Evolutionary conservation across 2,329 filamentous ascomycete genomes (phyloP).

Genomic region (Zymoseptoria crescenta): DNA sequence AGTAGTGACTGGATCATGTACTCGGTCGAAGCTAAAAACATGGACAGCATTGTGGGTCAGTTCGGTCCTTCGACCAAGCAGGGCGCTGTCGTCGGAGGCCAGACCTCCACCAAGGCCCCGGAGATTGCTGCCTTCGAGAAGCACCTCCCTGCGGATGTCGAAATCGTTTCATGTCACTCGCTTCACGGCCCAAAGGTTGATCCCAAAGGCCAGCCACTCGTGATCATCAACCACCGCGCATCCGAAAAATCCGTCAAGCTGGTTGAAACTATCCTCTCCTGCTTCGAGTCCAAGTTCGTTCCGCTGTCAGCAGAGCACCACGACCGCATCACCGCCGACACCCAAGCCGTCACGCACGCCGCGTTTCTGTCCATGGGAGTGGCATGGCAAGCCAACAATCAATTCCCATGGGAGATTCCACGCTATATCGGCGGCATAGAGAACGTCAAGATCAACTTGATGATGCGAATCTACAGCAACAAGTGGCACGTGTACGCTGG

Average conservation of each 20-base stretch:
- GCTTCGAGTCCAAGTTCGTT: slow-evolving; percentile 78
- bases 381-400: slow-evolving; percentile 88
- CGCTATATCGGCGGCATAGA: slow-evolving; percentile 96
- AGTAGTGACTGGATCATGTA: slow-evolving; percentile 98
- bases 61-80: slow-evolving; percentile 95
- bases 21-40: slow-evolving; percentile 89
- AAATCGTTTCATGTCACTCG: slow-evolving; percentile 93
- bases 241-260: slow-evolving; percentile 67
- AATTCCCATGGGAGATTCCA: slow-evolving; percentile 96
- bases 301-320: slow-evolving; percentile 80
- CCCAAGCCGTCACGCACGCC: slow-evolving; percentile 94
- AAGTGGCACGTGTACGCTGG: slow-evolving; percentile 99
- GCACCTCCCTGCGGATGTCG: slow-evolving; percentile 77
- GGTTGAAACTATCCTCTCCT: slow-evolving; percentile 73
- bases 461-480: slow-evolving; percentile 91
- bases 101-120: slow-evolving; percentile 96
- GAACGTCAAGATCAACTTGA: slow-evolving; percentile 99
- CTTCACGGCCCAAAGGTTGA: slow-evolving; percentile 90
- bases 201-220: slow-evolving; percentile 79
- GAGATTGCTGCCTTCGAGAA: slow-evolving; percentile 91
- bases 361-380: slow-evolving; percentile 96
- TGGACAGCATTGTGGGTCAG: slow-evolving; percentile 75
- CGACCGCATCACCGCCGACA: slow-evolving; percentile 96
- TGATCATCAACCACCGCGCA: slow-evolving; percentile 88
- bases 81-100: slow-evolving; percentile 89